Evolutionary conservation across 305 asterid genomes (phyloP).

Genomic region (Solanum hybrid): DNA sequence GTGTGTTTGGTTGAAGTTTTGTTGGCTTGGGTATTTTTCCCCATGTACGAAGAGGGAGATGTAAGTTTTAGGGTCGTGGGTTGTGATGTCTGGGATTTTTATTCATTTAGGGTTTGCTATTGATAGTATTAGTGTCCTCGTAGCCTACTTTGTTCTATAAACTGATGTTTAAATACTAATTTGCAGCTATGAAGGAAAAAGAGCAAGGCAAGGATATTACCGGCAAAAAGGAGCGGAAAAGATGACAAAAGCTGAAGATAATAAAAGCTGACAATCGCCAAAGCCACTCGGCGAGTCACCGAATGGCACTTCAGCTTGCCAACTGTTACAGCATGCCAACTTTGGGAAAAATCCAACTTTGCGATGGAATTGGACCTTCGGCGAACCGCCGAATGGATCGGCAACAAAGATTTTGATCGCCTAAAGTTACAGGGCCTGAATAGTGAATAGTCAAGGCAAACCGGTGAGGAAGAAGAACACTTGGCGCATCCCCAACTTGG

Average conservation of each 20-base stretch:
- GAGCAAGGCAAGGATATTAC: neutral
- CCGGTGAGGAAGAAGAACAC: neutral
- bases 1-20: neutral
- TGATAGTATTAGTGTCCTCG: neutral
- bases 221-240: neutral
- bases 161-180: neutral
- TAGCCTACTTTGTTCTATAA: neutral
- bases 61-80: neutral
- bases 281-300: neutral
- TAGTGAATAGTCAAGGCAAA: neutral
- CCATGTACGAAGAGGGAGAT: neutral
- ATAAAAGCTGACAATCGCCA: neutral
- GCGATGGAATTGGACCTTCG: neutral
- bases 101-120: neutral
- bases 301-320: neutral
- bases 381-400: neutral
- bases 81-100: neutral
- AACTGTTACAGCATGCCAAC: neutral
- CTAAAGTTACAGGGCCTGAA: neutral
- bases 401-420: neutral
- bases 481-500: neutral
- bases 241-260: neutral
- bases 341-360: neutral
- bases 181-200: neutral
- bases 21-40: neutral